Evolutionary conservation across 495 filamentous ascomycete species (phyloP).

Genomic region (Lindgomyces ingoldianus): DNA sequence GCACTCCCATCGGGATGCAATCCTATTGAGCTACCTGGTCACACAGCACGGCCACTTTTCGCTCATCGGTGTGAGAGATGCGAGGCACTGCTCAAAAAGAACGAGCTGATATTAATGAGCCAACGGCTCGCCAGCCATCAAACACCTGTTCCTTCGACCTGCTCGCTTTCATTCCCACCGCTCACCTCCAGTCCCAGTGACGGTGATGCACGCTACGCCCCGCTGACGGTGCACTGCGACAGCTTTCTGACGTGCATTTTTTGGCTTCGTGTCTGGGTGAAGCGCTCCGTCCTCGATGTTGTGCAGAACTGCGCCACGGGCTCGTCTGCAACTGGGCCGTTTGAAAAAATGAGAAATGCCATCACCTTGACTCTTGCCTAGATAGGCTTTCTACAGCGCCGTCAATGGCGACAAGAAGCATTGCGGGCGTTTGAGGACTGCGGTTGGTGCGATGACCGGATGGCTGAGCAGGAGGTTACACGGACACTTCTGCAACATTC

Average conservation of each 20-base stretch:
- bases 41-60: constrained; percentile 9
- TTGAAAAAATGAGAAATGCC: neutral
- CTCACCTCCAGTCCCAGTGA: too few species aligned
- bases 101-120: neutral
- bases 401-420: neutral
- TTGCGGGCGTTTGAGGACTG: too few species aligned
- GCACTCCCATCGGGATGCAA: constrained; percentile 6
- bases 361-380: neutral
- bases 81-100: neutral
- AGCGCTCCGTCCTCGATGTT: neutral
- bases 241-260: neutral
- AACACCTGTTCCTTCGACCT: neutral
- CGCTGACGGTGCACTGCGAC: too few species aligned
- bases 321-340: neutral
- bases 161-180: too few species aligned
- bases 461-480: neutral
- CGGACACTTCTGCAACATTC: neutral
- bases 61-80: neutral
- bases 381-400: neutral
- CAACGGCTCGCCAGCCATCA: neutral
- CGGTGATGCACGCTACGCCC: too few species aligned
- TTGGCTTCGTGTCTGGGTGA: neutral
- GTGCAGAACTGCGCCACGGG: neutral
- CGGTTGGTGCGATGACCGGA: too few species aligned
- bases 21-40: constrained; percentile 7